Percentiles rank a stretch among this genome's conserved stretches.
phyloP scores from a whole-genome alignment of 108 stramenopile species.

The Skeletonema menzelii region DNA sequence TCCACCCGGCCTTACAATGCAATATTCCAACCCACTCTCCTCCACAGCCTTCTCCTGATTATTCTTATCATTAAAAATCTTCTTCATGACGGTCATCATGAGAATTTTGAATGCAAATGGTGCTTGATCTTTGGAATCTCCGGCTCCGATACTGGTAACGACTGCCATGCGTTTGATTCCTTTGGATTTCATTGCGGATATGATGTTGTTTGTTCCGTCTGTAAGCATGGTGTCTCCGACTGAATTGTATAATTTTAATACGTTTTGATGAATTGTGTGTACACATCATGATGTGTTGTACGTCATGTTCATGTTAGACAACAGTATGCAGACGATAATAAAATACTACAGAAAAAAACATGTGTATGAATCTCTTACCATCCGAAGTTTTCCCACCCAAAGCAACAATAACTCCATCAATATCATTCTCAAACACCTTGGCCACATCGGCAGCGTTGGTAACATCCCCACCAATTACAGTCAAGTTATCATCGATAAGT shows the following conservation, averaged over 20 bases:
- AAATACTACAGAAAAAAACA: too few species aligned
- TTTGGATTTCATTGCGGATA: slow-evolving; percentile 92
- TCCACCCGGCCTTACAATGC: slow-evolving; percentile 96
- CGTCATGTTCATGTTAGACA: too few species aligned
- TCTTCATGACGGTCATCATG: slow-evolving; percentile 97
- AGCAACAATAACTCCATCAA: slow-evolving; percentile 93
- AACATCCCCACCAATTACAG: slow-evolving; percentile 83
- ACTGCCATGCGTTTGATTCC: slow-evolving; percentile 90
- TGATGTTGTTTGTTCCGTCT: slow-evolving; percentile 89
- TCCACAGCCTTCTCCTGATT: slow-evolving; percentile 90
- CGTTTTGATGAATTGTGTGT: neutral
- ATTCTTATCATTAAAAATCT: slow-evolving; percentile 97
- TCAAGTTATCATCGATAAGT: slow-evolving; percentile 68
- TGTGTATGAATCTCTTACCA: slow-evolving; percentile 4
- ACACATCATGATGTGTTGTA: neutral
- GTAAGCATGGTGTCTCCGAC: slow-evolving; percentile 92
- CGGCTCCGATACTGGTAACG: slow-evolving; percentile 96
- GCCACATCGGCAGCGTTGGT: slow-evolving; percentile 85
- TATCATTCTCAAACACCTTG: slow-evolving; percentile 79
- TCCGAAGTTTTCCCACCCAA: slow-evolving; percentile 96
- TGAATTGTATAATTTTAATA: neutral
- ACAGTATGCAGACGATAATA: too few species aligned
- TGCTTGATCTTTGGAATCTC: slow-evolving; percentile 94
- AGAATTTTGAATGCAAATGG: slow-evolving; percentile 93
- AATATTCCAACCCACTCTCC: slow-evolving; percentile 88